Percentiles rank a stretch among this genome's conserved stretches.
Evolutionary conservation across 805 yeast species (phyloP).

Genomic region (Tetrapisispora namnaoensis): DNA sequence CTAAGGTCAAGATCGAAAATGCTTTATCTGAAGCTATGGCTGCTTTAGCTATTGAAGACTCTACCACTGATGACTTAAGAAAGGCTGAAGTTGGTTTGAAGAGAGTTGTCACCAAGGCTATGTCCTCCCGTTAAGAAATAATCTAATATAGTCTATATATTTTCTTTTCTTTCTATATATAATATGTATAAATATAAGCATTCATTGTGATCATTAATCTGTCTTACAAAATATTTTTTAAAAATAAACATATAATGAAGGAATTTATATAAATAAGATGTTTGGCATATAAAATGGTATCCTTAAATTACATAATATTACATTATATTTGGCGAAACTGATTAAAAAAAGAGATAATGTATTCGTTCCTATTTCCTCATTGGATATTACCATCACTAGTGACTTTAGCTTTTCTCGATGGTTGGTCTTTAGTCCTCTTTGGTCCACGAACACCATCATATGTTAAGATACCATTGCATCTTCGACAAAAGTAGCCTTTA

Average conservation of each 20-base stretch:
- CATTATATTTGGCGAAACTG: too few species aligned
- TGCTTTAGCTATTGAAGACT: constrained; percentile 93
- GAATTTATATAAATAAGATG: too few species aligned
- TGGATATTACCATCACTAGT: background rate
- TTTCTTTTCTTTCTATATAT: constrained; percentile 1
- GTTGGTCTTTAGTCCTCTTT: constrained; percentile 1
- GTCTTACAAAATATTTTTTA: background rate
- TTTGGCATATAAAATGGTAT: too few species aligned
- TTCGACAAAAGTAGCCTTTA: constrained; percentile 12
- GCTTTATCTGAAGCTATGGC: constrained; percentile 98
- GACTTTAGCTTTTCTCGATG: background rate
- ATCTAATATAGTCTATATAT: constrained; percentile 1
- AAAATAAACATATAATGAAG: background rate
- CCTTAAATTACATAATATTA: too few species aligned
- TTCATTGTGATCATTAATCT: constrained; percentile 3
- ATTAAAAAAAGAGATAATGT: too few species aligned
- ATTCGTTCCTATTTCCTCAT: background rate
- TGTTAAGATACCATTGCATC: constrained; percentile 11
- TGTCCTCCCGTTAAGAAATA: constrained; percentile 80
- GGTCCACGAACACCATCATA: constrained; percentile 13
- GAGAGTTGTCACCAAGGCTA: constrained; percentile 99
- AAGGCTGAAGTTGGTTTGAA: constrained; percentile 98
- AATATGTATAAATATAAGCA: constrained; percentile 3
- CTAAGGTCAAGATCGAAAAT: constrained; percentile 94
- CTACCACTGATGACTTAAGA: constrained; percentile 94